Evolutionary conservation across 768 basidiomycete genomes (phyloP).

Genomic region (Suillus plorans): DNA sequence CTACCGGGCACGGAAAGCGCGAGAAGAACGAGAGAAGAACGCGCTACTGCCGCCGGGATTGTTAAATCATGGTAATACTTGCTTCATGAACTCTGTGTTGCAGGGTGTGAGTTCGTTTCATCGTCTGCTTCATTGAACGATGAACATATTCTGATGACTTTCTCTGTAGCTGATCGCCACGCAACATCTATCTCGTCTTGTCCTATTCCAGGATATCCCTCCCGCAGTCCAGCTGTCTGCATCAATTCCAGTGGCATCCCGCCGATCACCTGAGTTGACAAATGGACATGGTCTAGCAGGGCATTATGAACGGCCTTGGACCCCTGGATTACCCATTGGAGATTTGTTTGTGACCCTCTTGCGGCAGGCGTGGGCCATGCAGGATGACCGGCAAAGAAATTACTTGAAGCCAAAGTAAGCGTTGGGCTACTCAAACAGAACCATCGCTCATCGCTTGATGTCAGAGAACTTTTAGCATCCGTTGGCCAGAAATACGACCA

Average conservation of each 20-base stretch:
- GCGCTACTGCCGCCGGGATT: constrained; percentile 73
- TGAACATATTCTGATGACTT: not conserved
- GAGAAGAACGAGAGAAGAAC: constrained; percentile 60
- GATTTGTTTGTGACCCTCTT: constrained; percentile 65
- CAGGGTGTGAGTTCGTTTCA: constrained; percentile 63
- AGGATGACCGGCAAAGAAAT: constrained; percentile 49
- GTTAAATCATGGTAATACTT: constrained; percentile 84
- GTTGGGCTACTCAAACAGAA: constrained; percentile 3
- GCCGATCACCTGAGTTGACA: constrained; percentile 65
- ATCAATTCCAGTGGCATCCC: constrained; percentile 40
- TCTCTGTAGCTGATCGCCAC: constrained; percentile 63
- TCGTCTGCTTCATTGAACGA: constrained; percentile 15
- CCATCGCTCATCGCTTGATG: not conserved
- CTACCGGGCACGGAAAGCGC: constrained; percentile 53
- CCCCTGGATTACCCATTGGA: constrained; percentile 65
- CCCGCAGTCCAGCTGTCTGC: constrained; percentile 39
- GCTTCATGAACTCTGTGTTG: constrained; percentile 94
- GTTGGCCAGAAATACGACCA: constrained; percentile 90
- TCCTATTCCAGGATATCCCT: constrained; percentile 53
- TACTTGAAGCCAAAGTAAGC: constrained; percentile 69
- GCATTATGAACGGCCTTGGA: constrained; percentile 50
- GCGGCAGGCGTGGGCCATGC: constrained; percentile 63
- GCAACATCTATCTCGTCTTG: constrained; percentile 54
- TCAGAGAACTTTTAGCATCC: constrained; percentile 59
- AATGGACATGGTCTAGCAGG: constrained; percentile 58